phyloP scores from a whole-genome alignment of 441 rosid species.

The Arabidopsis lyrata region DNA sequence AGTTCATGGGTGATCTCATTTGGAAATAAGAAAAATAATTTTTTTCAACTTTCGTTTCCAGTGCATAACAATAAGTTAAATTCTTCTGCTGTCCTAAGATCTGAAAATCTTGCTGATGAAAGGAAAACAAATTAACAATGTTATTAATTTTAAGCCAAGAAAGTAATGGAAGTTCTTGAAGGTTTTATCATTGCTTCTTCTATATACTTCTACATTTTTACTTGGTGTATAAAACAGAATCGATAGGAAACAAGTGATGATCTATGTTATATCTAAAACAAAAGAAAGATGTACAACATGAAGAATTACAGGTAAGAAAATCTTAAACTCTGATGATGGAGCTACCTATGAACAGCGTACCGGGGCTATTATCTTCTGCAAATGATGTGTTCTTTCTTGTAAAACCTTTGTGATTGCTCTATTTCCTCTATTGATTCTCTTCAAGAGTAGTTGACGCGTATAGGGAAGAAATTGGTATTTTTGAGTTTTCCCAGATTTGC shows the following conservation, averaged over 20 bases:
- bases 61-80: slow-evolving; percentile 20
- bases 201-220: slow-evolving; percentile 36
- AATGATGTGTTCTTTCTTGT: slow-evolving; percentile 34
- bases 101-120: slow-evolving; percentile 26
- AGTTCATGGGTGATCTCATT: slow-evolving; percentile 72
- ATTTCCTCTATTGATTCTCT: slow-evolving; percentile 30
- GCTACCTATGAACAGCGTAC: slow-evolving; percentile 36
- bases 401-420: slow-evolving; percentile 18
- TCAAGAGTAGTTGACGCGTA: not conserved
- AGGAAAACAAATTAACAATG: slow-evolving; percentile 21
- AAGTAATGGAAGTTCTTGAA: slow-evolving; percentile 30
- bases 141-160: slow-evolving; percentile 35
- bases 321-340: slow-evolving; percentile 27
- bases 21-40: slow-evolving; percentile 55
- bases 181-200: slow-evolving; percentile 32
- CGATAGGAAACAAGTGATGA: slow-evolving; percentile 20
- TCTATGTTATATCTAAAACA: slow-evolving; percentile 33
- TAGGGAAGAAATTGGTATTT: slow-evolving; percentile 30
- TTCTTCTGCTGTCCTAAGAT: slow-evolving; percentile 13
- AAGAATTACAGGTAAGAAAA: slow-evolving; percentile 34
- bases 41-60: not conserved
- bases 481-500: slow-evolving; percentile 38
- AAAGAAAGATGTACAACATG: slow-evolving; percentile 36
- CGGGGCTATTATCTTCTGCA: slow-evolving; percentile 25
- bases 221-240: slow-evolving; percentile 30